A percentile compares a stretch with the other conserved stretches of the same genome.
phyloP scores from a whole-genome alignment of 331 rosid genomes.

The Rhamnella rubrinervis region DNA sequence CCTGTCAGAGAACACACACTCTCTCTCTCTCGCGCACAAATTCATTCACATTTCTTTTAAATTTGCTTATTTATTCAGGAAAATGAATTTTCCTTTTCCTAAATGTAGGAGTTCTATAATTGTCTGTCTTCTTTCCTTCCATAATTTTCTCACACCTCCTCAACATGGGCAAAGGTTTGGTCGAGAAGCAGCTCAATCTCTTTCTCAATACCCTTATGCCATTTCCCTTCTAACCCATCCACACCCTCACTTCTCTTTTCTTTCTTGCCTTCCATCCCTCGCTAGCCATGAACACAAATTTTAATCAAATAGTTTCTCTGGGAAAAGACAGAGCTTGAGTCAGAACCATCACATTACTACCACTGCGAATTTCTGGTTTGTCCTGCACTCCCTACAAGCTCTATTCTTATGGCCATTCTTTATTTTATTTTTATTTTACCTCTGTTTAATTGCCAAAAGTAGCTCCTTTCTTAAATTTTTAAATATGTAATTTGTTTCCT shows the following conservation, averaged over 20 bases:
- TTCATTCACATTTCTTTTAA: conserved; percentile 6
- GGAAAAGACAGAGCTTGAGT: conserved; percentile 7
- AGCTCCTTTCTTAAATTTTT: neutral
- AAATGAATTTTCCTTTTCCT: conserved; percentile 37
- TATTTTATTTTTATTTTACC: neutral
- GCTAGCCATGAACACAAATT: conserved; percentile 10
- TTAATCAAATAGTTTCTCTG: conserved; percentile 6
- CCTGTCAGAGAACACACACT: neutral
- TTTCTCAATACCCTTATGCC: conserved; percentile 32
- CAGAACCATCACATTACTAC: conserved; percentile 17
- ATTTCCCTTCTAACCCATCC: conserved; percentile 32
- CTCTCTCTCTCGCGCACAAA: too few relatives aligned
- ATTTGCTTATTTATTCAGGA: conserved; percentile 7
- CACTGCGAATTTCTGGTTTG: conserved; percentile 43
- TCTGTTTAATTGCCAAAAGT: conserved; percentile 12
- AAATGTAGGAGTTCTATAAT: conserved; percentile 56
- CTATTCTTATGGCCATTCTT: neutral
- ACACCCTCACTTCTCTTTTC: conserved; percentile 9
- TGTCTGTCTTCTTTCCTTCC: conserved; percentile 50
- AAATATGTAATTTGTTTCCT: conserved; percentile 3
- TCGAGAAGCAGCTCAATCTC: conserved; percentile 35
- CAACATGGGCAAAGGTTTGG: conserved; percentile 42
- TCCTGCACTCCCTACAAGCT: conserved; percentile 23
- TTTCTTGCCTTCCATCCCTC: conserved; percentile 10
- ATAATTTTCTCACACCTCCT: conserved; percentile 49